Percentiles rank a stretch among this genome's conserved stretches.
These are phyloP conservation scores for Liquidambar formosana DNA, from an alignment of 164 flowering plant species.

Conservation along the genomic window DNA sequence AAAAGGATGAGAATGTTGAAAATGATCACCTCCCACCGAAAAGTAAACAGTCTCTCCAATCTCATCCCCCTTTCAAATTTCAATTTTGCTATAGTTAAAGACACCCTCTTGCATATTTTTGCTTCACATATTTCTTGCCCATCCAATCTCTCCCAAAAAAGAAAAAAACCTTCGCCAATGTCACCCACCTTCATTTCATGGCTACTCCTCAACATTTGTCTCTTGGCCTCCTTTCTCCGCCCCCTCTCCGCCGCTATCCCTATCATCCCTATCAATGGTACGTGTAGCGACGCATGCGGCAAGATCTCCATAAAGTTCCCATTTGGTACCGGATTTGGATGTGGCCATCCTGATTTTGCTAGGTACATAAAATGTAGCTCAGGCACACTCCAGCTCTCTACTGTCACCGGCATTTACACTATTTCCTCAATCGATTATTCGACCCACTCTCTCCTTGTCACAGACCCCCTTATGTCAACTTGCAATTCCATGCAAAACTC, in stretches of 20 bases:
- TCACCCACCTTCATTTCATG: slow-evolving; percentile 5
- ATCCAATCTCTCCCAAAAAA: too few species aligned
- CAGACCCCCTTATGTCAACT: slow-evolving; percentile 67
- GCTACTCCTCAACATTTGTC: slow-evolving; percentile 10
- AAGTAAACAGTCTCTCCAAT: slow-evolving; percentile 7
- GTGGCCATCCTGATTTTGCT: slow-evolving; percentile 65
- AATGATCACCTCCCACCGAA: slow-evolving; percentile 24
- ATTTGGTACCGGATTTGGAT: slow-evolving; percentile 58
- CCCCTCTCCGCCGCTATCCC: slow-evolving; percentile 7
- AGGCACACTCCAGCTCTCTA: slow-evolving; percentile 42
- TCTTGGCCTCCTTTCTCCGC: slow-evolving; percentile 12
- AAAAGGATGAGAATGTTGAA: slow-evolving; percentile 15
- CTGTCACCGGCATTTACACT: slow-evolving; percentile 45
- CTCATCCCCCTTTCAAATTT: neutral
- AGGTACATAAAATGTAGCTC: slow-evolving; percentile 46
- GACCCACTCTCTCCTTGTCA: slow-evolving; percentile 28
- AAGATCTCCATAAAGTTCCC: slow-evolving; percentile 49
- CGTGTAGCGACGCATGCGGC: slow-evolving; percentile 47
- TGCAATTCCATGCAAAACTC: slow-evolving; percentile 70
- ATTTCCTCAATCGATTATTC: slow-evolving; percentile 53
- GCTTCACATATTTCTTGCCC: neutral
- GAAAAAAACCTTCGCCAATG: slow-evolving; percentile 11
- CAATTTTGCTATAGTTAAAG: neutral
- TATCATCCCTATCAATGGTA: slow-evolving; percentile 19
- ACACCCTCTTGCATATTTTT: neutral